Evolutionary conservation across 2,329 filamentous ascomycete species (phyloP), one percentile per base, ranked within the genome.

Genomic region (Fusarium liriodendri): DNA sequence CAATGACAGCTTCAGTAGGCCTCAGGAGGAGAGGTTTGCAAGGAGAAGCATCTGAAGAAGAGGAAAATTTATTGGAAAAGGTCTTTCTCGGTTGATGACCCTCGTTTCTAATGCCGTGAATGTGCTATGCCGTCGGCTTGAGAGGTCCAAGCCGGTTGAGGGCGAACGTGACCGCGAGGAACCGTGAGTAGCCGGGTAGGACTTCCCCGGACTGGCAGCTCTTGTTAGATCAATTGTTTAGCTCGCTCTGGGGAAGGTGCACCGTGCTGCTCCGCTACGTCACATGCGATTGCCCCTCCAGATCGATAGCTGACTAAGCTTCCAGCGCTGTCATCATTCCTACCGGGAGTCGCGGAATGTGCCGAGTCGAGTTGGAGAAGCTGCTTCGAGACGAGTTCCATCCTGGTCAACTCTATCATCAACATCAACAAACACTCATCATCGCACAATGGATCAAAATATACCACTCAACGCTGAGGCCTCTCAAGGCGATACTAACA

Each of bases 391-490:
- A 66, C 58, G 59, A 66, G 65, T 62, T 68, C 71, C 67, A 73
- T 50, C 67, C 57, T 47, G 47, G 40, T 11, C 32, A 61, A 58
- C 55, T 45, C 65, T 29, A 63, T 62, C 60, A 50, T 37, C 50
- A 67, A 42, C 73, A 74, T 58, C 71, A 66, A 62, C 45, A 60
- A 71, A 38, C 65, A 47, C 20, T 42, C 64, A 69, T 37, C 45
- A 62, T 45, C 27, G 40, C 52, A 60, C 66, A 67, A 89, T 89
- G 88, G 87, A 92, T 72, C 89, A 93, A 80, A 52, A 52, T 52
- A 91, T 92, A 73, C 91, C 92, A 4, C 88, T 95, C 71, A 93
- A 91, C 80, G 92, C 94, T 82, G 92, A 95, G 82, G 89, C 92
- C 67, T 95, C 94, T 8, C 90, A 92, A 61, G 92, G 92, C 73